Evolutionary conservation across 768 basidiomycete genomes (phyloP), one percentile per base, ranked within the genome.

Genomic region (Mycena indigotica): DNA sequence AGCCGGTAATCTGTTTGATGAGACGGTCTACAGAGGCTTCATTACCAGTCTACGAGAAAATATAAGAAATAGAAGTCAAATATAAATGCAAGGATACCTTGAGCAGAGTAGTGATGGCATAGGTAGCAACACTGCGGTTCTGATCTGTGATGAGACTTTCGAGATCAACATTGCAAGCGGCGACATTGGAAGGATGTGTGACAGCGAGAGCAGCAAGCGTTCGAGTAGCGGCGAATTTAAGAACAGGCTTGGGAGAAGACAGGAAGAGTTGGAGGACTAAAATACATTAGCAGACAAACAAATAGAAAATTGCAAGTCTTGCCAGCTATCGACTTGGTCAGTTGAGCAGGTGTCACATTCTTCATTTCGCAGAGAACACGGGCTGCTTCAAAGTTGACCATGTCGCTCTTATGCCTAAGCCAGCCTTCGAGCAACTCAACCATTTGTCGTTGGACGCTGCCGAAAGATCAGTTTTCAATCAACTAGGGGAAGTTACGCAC

Each of bases 311-410:
- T 26, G n/a, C 38, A 45, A 48, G 72, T n/a, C 86, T 67, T 61
- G 93, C 95, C 93, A 53, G 93, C 85, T 59, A 99, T 93, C 0
- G 97, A 83, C 66, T 93, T 88, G 24, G 87, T 86, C 52, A 98
- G 77, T 66, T 98, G 94, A 4, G 82, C 72, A 6, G 86, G 70
- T 25, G 86, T 80, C 26, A 94, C 89, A 59, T 87, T 85, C 73
- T 88, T 91, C 91, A 96, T 92, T 71, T 98, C 96, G 71, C 95
- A 98, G 61, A 99, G 96, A 5, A 88, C 95, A 41, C 97, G 89
- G 3, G 97, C 96, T 21, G 97, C 97, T 72, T 99, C 97, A 60
- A 95, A 91, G 75, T 98, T 98, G 69, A 99, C 97, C 96, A 98
- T 99, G 71, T 99, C 97, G 65, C 94, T 97, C 80, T 99, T 99